phyloP scores from a whole-genome alignment of 441 rosid species.

The Pelargonium australe region DNA sequence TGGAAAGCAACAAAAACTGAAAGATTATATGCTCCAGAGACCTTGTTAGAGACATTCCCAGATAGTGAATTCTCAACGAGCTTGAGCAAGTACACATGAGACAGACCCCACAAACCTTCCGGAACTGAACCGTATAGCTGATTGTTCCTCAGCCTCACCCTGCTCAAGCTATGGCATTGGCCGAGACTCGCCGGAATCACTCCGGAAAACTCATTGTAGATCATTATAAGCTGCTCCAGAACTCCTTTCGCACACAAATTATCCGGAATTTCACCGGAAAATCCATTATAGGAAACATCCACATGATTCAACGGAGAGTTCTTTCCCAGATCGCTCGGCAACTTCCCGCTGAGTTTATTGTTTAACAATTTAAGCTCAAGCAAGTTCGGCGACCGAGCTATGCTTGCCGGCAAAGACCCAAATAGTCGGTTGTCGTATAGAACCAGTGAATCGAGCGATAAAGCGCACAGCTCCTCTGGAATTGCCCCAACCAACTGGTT shows the following conservation, averaged over 20 bases:
- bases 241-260: slow-evolving; percentile 54
- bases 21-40: slow-evolving; percentile 58
- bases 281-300: slow-evolving; percentile 63
- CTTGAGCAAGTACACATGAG: slow-evolving; percentile 67
- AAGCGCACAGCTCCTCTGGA: slow-evolving; percentile 63
- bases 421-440: slow-evolving; percentile 65
- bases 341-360: slow-evolving; percentile 54
- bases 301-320: slow-evolving; percentile 70
- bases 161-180: slow-evolving; percentile 51
- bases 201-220: slow-evolving; percentile 69
- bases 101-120: slow-evolving; percentile 73
- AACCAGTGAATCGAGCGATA: slow-evolving; percentile 68
- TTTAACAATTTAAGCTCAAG: slow-evolving; percentile 71
- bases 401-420: slow-evolving; percentile 57
- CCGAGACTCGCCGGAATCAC: slow-evolving; percentile 50
- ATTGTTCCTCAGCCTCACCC: slow-evolving; percentile 65
- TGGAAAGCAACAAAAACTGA: slow-evolving; percentile 47
- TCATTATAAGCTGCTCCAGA: slow-evolving; percentile 62
- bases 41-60: slow-evolving; percentile 50
- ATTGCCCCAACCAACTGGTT: slow-evolving; percentile 58
- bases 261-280: slow-evolving; percentile 58
- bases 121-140: slow-evolving; percentile 74
- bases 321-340: slow-evolving; percentile 61
- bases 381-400: slow-evolving; percentile 56
- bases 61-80: slow-evolving; percentile 56